phyloP scores from a whole-genome alignment of 78 protist genomes.

The Tieghemostelium lacteum region DNA sequence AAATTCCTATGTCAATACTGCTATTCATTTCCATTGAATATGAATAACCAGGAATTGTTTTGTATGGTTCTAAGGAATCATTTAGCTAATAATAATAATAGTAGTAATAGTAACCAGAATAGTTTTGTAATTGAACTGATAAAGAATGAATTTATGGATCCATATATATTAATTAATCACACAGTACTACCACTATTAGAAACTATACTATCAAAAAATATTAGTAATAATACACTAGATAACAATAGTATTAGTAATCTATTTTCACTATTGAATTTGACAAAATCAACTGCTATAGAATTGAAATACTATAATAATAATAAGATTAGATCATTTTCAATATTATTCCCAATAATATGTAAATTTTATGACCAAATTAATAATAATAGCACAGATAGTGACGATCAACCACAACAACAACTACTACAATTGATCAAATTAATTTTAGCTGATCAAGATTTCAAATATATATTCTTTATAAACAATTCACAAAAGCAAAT shows the following conservation, averaged over 20 bases:
- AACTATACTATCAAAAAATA: not conserved
- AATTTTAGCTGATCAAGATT: conserved; percentile 53
- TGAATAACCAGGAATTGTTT: conserved; percentile 26
- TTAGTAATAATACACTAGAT: not conserved
- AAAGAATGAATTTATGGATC: too few relatives aligned
- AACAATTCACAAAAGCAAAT: conserved; percentile 5
- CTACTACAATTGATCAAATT: conserved; percentile 8
- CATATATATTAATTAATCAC: not conserved
- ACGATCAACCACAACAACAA: not conserved
- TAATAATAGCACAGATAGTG: not conserved
- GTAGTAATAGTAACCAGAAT: not conserved
- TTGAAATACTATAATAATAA: not conserved
- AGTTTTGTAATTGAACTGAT: not conserved
- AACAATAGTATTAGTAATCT: too few relatives aligned
- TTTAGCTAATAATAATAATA: not conserved
- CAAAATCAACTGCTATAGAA: too few relatives aligned
- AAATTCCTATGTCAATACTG: conserved; percentile 21
- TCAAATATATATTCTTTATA: conserved; percentile 35
- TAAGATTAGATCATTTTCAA: conserved; percentile 8
- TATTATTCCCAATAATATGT: conserved; percentile 40
- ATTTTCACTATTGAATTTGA: too few relatives aligned
- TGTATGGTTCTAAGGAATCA: conserved; percentile 7
- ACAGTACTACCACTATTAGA: conserved; percentile 18
- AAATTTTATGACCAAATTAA: conserved; percentile 40
- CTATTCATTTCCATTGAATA: not conserved